Evolutionary conservation across 768 basidiomycete species (phyloP).

Genomic region (Clitopilus hobsonii): DNA sequence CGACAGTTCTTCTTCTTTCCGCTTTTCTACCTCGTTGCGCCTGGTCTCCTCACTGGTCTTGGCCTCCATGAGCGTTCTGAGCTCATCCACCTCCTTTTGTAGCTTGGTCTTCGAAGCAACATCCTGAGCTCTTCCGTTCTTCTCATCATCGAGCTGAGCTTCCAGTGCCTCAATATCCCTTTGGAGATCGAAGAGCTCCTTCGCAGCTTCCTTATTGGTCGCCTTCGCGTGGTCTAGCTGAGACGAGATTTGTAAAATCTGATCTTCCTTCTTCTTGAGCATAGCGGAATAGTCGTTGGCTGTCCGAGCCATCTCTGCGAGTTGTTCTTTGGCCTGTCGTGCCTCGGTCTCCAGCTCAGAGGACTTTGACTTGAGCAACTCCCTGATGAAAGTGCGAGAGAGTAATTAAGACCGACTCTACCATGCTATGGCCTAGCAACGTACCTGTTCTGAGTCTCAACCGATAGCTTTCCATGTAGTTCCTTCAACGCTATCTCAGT

Average conservation of each 20-base stretch:
- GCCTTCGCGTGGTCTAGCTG: conserved; percentile 51
- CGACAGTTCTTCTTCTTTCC: conserved; percentile 79
- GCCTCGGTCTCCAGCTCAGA: conserved; percentile 64
- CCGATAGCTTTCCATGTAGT: conserved; percentile 64
- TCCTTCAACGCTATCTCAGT: conserved; percentile 62
- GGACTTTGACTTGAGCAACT: conserved; percentile 52
- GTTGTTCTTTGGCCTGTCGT: conserved; percentile 70
- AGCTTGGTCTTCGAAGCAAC: conserved; percentile 52
- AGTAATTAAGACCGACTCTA: too few species aligned
- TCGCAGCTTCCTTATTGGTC: conserved; percentile 49
- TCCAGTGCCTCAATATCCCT: conserved; percentile 62
- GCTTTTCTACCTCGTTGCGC: conserved; percentile 78
- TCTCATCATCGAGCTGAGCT: conserved; percentile 57
- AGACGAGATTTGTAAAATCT: conserved; percentile 47
- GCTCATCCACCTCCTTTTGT: conserved; percentile 80
- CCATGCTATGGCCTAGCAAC: conserved; percentile 12
- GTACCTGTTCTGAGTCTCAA: conserved; percentile 63
- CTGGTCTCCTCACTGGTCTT: conserved; percentile 85
- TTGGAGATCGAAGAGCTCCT: conserved; percentile 66
- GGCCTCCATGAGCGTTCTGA: conserved; percentile 78
- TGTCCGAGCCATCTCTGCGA: conserved; percentile 72
- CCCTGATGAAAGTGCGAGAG: conserved; percentile 36
- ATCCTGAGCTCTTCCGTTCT: conserved; percentile 43
- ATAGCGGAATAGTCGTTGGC: conserved; percentile 70
- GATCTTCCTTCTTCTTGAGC: conserved; percentile 75